Conservation (phyloP, 2,329 filamentous ascomycete species). For the Pestalotiopsis sp. region DNA sequence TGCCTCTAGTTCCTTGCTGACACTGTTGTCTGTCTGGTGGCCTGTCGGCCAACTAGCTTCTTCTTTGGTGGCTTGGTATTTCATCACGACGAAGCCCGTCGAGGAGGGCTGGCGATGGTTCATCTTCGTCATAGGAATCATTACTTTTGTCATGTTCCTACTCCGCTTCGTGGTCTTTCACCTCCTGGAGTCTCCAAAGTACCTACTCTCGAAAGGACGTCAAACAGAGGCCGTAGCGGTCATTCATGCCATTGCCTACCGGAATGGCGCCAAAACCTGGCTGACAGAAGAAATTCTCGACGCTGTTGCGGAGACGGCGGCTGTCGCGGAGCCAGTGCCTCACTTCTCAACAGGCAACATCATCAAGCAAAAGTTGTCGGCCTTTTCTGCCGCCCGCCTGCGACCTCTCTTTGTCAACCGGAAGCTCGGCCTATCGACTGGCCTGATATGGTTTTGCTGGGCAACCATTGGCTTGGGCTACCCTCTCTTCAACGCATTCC, state of each 20-base stretch:
- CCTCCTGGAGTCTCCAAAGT: constrained; percentile 86
- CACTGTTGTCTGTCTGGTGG: constrained; percentile 86
- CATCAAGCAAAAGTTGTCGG: constrained; percentile 60
- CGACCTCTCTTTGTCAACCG: constrained; percentile 64
- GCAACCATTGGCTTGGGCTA: constrained; percentile 83
- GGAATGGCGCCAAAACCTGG: constrained; percentile 73
- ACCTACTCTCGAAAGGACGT: constrained; percentile 73
- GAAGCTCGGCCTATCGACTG: constrained; percentile 53
- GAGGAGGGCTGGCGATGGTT: constrained; percentile 80
- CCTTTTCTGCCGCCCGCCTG: constrained; percentile 70
- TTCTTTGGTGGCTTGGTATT: constrained; percentile 74
- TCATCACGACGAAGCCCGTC: constrained; percentile 68
- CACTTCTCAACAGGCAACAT: constrained; percentile 40
- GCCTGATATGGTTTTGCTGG: constrained; percentile 78
- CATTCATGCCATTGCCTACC: constrained; percentile 75
- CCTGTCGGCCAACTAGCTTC: constrained; percentile 78
- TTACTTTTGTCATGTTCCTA: constrained; percentile 78
- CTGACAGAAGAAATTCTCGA: constrained; percentile 72
- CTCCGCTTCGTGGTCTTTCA: constrained; percentile 80
- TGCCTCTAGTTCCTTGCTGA: constrained; percentile 72
- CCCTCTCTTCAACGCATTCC: constrained; percentile 85
- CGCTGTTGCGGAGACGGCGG: constrained; percentile 50
- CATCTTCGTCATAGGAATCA: constrained; percentile 68
- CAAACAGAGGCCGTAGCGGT: constrained; percentile 80
- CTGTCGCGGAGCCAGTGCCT: constrained; percentile 21